Percentiles rank a stretch among this genome's conserved stretches.
phyloP scores from a whole-genome alignment of 2,329 filamentous ascomycete species.

The Pseudocercospora ulei region DNA sequence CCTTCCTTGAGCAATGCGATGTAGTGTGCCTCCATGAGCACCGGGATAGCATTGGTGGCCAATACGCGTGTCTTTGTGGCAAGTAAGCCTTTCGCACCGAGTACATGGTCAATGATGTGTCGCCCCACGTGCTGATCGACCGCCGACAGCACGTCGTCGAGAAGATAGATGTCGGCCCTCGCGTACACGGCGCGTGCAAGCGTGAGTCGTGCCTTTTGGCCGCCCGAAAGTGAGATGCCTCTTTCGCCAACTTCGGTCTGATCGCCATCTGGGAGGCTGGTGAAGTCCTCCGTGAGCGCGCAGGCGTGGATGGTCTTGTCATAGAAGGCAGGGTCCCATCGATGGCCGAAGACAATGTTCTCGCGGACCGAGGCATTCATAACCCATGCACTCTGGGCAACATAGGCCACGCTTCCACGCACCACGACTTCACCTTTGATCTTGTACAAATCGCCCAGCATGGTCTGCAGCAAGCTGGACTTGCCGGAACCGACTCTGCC shows the following conservation, averaged over 20 bases:
- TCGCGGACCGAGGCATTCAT: slow-evolving; percentile 97
- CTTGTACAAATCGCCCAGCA: slow-evolving; percentile 90
- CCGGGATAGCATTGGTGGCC: slow-evolving; percentile 88
- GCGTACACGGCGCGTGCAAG: slow-evolving; percentile 92
- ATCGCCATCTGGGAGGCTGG: slow-evolving; percentile 85
- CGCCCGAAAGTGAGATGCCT: slow-evolving; percentile 89
- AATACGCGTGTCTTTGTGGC: slow-evolving; percentile 80
- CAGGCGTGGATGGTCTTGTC: slow-evolving; percentile 86
- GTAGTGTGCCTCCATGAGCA: slow-evolving; percentile 79
- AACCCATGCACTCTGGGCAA: slow-evolving; percentile 87
- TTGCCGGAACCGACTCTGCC: slow-evolving; percentile 93
- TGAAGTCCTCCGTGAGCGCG: slow-evolving; percentile 81
- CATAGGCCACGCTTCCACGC: slow-evolving; percentile 76
- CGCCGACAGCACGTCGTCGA: slow-evolving; percentile 89
- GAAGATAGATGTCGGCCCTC: slow-evolving; percentile 85
- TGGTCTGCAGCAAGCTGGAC: slow-evolving; percentile 77
- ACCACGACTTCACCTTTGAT: slow-evolving; percentile 71
- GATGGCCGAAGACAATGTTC: slow-evolving; percentile 93
- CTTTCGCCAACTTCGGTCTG: slow-evolving; percentile 94
- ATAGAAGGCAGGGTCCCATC: slow-evolving; percentile 88
- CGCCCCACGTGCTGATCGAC: slow-evolving; percentile 97
- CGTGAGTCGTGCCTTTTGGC: slow-evolving; percentile 88
- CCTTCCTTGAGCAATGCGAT: slow-evolving; percentile 78
- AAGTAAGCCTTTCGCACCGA: slow-evolving; percentile 74
- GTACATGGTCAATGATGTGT: slow-evolving; percentile 88